Evolutionary conservation across 192 early-diverging fungal genomes (phyloP).

Genomic region (Rhizophagus clarus): DNA sequence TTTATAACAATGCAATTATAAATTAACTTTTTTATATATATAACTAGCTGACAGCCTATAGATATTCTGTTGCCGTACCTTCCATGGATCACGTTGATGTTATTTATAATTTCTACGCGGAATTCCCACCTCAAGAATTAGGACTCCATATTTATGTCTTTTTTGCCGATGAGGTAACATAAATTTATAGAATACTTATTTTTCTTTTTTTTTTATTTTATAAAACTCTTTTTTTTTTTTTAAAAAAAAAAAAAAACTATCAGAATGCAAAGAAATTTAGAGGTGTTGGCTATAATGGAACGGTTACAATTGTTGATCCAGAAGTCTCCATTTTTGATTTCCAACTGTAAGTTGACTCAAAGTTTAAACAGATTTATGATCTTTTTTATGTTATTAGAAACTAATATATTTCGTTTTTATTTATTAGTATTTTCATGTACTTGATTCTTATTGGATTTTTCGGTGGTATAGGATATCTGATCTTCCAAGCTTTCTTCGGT

Average conservation of each 20-base stretch:
- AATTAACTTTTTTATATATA: constrained; percentile 1
- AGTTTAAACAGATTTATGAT: not conserved
- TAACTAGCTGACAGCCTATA: constrained; percentile 39
- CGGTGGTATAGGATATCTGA: constrained; percentile 48
- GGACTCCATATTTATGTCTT: constrained; percentile 48
- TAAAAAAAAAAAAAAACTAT: too few relatives aligned
- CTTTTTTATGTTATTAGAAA: not conserved
- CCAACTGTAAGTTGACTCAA: constrained; percentile 50
- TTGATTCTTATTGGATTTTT: constrained; percentile 41
- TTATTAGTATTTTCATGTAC: constrained; percentile 52
- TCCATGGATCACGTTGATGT: constrained; percentile 40
- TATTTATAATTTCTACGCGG: constrained; percentile 50
- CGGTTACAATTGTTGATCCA: constrained; percentile 49
- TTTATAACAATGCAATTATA: not conserved
- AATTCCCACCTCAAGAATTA: constrained; percentile 48
- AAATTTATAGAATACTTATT: too few relatives aligned
- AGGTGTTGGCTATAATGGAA: constrained; percentile 51
- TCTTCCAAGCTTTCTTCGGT: constrained; percentile 51
- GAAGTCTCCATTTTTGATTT: constrained; percentile 57
- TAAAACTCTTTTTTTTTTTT: not conserved
- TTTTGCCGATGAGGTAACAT: constrained; percentile 46
- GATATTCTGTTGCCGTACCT: constrained; percentile 39
- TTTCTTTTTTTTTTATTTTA: constrained; percentile 5
- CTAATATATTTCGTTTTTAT: not conserved
- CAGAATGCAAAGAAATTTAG: constrained; percentile 37